Percentiles rank a stretch among this genome's conserved stretches.
phyloP scores from a whole-genome alignment of 2,329 filamentous ascomycete genomes.

The Microdochium bolleyi region DNA sequence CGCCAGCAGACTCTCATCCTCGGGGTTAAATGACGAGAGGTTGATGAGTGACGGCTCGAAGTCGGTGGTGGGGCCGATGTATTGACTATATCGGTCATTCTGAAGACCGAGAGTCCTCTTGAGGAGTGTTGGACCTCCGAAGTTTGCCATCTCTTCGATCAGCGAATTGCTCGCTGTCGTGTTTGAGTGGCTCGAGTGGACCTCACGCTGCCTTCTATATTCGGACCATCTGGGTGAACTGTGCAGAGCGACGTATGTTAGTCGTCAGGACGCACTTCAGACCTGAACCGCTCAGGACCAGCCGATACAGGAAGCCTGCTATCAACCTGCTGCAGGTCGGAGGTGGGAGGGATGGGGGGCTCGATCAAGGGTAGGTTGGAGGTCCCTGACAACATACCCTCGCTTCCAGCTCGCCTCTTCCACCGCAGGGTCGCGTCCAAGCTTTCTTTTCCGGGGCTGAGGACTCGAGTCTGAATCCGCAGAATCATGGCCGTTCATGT shows the following conservation, averaged over 20 bases:
- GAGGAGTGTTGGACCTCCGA: conserved; percentile 57
- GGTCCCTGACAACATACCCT: conserved; percentile 43
- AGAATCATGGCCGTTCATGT: conserved; percentile 43
- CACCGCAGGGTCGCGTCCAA: conserved; percentile 50
- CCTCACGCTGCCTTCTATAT: conserved; percentile 43
- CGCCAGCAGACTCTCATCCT: conserved; percentile 70
- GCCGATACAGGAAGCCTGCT: conserved; percentile 9
- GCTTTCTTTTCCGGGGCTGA: conserved; percentile 71
- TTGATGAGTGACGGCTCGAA: conserved; percentile 80
- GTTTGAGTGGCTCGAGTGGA: conserved; percentile 52
- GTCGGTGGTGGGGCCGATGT: conserved; percentile 76
- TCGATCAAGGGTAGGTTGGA: conserved; percentile 3
- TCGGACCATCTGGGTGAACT: conserved; percentile 51
- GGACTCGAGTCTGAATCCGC: conserved; percentile 52
- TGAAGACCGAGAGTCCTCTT: conserved; percentile 70
- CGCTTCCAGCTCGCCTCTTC: conserved; percentile 57
- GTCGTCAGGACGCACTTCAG: conserved; percentile 17
- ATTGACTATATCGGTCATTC: conserved; percentile 70
- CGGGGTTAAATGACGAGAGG: conserved; percentile 70
- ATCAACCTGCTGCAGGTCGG: conserved; percentile 9
- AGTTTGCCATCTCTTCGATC: conserved; percentile 63
- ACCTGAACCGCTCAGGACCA: conserved; percentile 2
- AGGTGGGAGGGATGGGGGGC: conserved; percentile 22
- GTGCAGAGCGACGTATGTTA: conserved; percentile 40
- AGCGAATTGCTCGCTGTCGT: conserved; percentile 54